Conservation (phyloP, 1,284 basidiomycete genomes). For the Pseudozyma pruni region DNA sequence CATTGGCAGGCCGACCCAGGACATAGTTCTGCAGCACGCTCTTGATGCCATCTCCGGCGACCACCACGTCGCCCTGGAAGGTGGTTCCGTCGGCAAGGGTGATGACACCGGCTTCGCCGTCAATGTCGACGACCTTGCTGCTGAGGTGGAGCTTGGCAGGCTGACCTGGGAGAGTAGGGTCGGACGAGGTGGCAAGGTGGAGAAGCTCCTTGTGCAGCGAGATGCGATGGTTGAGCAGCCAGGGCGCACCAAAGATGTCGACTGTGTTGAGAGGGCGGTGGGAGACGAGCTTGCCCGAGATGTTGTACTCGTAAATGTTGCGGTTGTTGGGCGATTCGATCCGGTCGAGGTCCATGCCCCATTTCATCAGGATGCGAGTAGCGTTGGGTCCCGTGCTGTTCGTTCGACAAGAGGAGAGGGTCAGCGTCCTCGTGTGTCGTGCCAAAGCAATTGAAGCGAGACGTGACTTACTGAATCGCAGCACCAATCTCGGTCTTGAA, state of each 20-base stretch:
- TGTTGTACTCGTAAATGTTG: slow-evolving; percentile 18
- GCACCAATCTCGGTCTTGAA: slow-evolving; percentile 17
- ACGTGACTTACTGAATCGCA: slow-evolving; percentile 13
- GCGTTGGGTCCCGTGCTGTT: slow-evolving; percentile 26
- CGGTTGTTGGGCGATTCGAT: slow-evolving; percentile 20
- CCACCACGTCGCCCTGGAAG: slow-evolving; percentile 53
- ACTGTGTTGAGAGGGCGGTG: slow-evolving; percentile 13
- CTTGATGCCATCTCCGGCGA: slow-evolving; percentile 66
- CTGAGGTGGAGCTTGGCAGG: slow-evolving; percentile 30
- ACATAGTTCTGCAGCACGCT: slow-evolving; percentile 69
- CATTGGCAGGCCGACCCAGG: slow-evolving; percentile 38
- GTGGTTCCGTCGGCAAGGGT: slow-evolving; percentile 48
- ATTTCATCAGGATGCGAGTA: slow-evolving; percentile 10
- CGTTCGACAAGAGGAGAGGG: background rate
- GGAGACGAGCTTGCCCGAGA: slow-evolving; percentile 7
- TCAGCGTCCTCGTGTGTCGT: background rate
- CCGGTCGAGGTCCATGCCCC: slow-evolving; percentile 21
- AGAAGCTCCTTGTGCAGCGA: slow-evolving; percentile 63
- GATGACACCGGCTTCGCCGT: slow-evolving; percentile 47
- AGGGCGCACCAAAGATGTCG: slow-evolving; percentile 48
- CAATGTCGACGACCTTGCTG: slow-evolving; percentile 36
- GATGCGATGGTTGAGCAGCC: slow-evolving; percentile 65
- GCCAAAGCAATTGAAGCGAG: background rate
- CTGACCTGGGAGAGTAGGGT: slow-evolving; percentile 8
- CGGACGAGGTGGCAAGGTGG: slow-evolving; percentile 44